Evolutionary conservation across 2,329 filamentous ascomycete genomes (phyloP), one percentile per base, ranked within the genome.

Genomic region (Davidsoniella eucalypti): DNA sequence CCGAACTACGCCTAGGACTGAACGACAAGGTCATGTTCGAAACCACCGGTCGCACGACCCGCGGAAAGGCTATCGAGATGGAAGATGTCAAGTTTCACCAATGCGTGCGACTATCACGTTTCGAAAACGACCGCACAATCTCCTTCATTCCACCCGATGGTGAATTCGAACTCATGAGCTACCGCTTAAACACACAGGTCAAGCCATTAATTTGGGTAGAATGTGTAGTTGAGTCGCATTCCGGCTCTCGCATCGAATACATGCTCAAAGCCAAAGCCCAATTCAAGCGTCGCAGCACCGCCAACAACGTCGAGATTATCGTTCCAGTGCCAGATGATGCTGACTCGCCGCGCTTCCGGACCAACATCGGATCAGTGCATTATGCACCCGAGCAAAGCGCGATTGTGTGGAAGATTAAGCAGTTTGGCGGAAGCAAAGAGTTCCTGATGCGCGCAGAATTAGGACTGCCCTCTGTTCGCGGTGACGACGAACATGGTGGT

Each of bases 11-110:
- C 25, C 68, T 98, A 47, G 92, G 92, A 4, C 69, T 98, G 62
- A 98, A 98, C 69, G 92, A 98, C 71, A 98, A 98, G 69, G 92
- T 87, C 65, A 98, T 98, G 92, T 98, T 98, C 61, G 92, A 98
- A 69, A 94, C 87, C 3, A 98, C 92, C 0, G 92, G 92, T 25
- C 77, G 92, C 54, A 87, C 90, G 14, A 96, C 90, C 39, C 73
- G 92, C 60, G 92, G 92, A 54, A 98, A 98, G 68, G 86, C 92
- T 8, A 92, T 98, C 56, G 92, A 98, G 69, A 98, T 98, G 92
- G 92, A 98, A 62, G 92, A 98, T 59, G 92, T 98, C 66, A 98
- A 98, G 61, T 98, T 98, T 66, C 92, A 98, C 67, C 92, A 98
- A 65, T 98, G 92, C 62, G 92, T 98, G 56, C 80, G 92, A 55